Conservation (phyloP, 2,329 filamentous ascomycete species). For the Claviceps paspali region DNA sequence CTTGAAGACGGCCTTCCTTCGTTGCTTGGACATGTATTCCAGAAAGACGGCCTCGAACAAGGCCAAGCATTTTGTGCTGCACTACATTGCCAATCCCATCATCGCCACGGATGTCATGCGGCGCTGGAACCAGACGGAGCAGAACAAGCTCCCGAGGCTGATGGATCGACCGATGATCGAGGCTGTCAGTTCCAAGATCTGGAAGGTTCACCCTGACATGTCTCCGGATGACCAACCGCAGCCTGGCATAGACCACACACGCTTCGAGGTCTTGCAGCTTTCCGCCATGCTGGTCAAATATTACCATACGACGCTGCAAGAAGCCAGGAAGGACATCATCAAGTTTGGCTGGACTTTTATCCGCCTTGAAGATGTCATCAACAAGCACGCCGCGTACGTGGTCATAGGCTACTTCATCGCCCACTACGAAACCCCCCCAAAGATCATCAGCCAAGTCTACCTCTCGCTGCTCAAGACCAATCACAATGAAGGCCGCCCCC, state of each 20-base stretch:
- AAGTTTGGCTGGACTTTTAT: slow-evolving; percentile 99
- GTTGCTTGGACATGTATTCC: slow-evolving; percentile 78
- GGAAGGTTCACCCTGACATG: slow-evolving; percentile 78
- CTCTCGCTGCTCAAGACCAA: slow-evolving; percentile 81
- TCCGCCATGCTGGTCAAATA: slow-evolving; percentile 94
- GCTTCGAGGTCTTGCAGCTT: slow-evolving; percentile 90
- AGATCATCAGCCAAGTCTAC: slow-evolving; percentile 93
- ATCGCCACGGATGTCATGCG: slow-evolving; percentile 92
- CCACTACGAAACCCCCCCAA: slow-evolving; percentile 87
- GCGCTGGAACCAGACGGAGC: slow-evolving; percentile 49
- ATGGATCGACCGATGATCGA: slow-evolving; percentile 82
- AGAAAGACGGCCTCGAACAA: slow-evolving; percentile 66
- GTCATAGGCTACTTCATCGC: slow-evolving; percentile 96
- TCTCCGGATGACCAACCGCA: slow-evolving; percentile 69
- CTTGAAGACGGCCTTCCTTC: slow-evolving; percentile 66
- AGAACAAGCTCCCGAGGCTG: slow-evolving; percentile 47
- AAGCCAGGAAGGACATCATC: slow-evolving; percentile 92
- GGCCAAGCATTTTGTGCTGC: slow-evolving; percentile 84
- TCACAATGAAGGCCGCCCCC: slow-evolving; percentile 80
- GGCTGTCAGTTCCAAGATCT: slow-evolving; percentile 79
- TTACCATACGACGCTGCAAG: slow-evolving; percentile 72
- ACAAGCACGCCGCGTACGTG: slow-evolving; percentile 96
- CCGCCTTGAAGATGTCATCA: slow-evolving; percentile 94
- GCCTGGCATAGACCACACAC: slow-evolving; percentile 81
- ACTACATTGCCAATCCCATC: slow-evolving; percentile 87